A percentile compares a stretch with the other conserved stretches of the same genome.
Evolutionary conservation across 2,329 filamentous ascomycete species (phyloP).

Genomic region (Aspergillus latus): DNA sequence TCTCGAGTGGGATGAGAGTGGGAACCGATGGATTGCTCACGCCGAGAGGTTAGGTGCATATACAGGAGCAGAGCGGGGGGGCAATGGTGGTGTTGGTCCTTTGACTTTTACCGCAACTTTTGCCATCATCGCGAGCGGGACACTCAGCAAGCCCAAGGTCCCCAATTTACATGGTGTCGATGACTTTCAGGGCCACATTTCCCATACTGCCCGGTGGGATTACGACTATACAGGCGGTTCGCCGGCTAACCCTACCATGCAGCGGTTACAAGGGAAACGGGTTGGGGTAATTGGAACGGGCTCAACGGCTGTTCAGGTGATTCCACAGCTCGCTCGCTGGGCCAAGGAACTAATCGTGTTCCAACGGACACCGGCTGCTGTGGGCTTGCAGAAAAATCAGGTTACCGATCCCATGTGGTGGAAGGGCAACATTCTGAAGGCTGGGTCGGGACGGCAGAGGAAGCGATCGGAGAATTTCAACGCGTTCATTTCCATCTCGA

Average conservation of each 20-base stretch:
- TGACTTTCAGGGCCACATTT: neutral
- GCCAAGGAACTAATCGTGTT: conserved; percentile 39
- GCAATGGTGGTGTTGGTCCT: neutral
- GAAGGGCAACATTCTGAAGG: neutral
- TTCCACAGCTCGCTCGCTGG: conserved; percentile 42
- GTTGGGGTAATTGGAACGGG: conserved; percentile 49
- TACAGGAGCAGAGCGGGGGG: too few species aligned
- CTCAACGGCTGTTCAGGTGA: conserved; percentile 43
- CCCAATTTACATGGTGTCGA: too few species aligned
- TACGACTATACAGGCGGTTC: neutral
- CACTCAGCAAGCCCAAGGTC: too few species aligned
- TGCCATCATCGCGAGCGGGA: too few species aligned
- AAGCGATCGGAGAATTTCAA: too few species aligned
- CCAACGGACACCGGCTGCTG: conserved; percentile 44
- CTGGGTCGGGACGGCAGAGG: too few species aligned
- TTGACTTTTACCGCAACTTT: too few species aligned
- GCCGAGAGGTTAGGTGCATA: too few species aligned
- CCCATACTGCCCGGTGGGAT: neutral
- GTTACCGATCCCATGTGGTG: neutral
- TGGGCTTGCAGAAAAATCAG: conserved; percentile 36
- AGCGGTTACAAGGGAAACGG: conserved; percentile 29
- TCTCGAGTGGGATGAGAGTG: neutral
- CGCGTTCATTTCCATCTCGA: too few species aligned
- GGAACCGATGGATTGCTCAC: neutral
- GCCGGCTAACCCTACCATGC: neutral